phyloP scores from a whole-genome alignment of 1,139 yeast genomes.

The Scheffersomyces quercinus region DNA sequence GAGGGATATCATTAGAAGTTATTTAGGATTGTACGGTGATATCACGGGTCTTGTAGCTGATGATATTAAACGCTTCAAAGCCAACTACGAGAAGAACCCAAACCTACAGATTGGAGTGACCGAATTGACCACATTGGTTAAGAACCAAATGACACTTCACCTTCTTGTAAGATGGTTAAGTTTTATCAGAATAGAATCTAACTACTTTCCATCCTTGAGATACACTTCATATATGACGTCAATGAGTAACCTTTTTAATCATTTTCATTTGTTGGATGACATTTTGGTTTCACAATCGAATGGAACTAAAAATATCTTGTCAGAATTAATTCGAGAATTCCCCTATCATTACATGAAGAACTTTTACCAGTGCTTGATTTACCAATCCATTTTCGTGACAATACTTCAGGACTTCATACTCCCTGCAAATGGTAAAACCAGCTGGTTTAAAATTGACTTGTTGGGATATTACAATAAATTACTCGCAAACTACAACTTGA shows the following conservation, averaged over 20 bases:
- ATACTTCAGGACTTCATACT: slow-evolving; percentile 16
- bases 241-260: slow-evolving; percentile 28
- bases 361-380: slow-evolving; percentile 22
- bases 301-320: slow-evolving; percentile 13
- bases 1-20: slow-evolving; percentile 18
- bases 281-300: slow-evolving; percentile 9
- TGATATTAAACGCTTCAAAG: slow-evolving; percentile 5
- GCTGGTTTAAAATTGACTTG: slow-evolving; percentile 5
- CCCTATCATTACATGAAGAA: slow-evolving; percentile 15
- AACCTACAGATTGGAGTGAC: neutral
- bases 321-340: slow-evolving; percentile 10
- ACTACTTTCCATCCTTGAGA: slow-evolving; percentile 35
- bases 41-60: slow-evolving; percentile 9
- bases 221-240: slow-evolving; percentile 29
- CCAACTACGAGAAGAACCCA: neutral
- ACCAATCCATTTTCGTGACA: slow-evolving; percentile 26
- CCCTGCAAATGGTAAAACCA: neutral
- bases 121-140: slow-evolving; percentile 16
- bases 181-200: slow-evolving; percentile 29
- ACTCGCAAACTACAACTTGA: slow-evolving; percentile 3
- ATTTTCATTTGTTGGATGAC: slow-evolving; percentile 23
- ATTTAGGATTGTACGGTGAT: slow-evolving; percentile 23
- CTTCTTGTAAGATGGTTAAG: slow-evolving; percentile 33
- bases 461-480: slow-evolving; percentile 7
- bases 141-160: slow-evolving; percentile 21